Percentiles rank a stretch among this genome's conserved stretches.
These are phyloP conservation scores for Nitzschia palea DNA, from an alignment of 108 stramenopile genomes.

Conservation along the genomic window DNA sequence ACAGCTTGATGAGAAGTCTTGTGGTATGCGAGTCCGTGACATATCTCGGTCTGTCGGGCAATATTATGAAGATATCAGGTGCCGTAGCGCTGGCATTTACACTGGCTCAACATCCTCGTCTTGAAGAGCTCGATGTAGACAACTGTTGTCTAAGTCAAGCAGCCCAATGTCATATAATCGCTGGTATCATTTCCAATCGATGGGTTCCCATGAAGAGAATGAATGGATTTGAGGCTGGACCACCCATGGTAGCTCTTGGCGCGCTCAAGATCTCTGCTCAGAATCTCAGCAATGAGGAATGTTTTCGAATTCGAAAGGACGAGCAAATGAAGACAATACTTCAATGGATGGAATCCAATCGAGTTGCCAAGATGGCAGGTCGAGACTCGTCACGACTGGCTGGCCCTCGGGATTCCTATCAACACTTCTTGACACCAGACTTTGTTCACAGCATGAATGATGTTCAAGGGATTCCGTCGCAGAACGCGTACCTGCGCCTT, in stretches of 20 bases:
- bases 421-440: conserved; percentile 58
- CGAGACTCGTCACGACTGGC: conserved; percentile 9
- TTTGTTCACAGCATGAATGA: conserved; percentile 63
- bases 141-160: conserved; percentile 89
- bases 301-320: conserved; percentile 78
- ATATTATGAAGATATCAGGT: conserved; percentile 79
- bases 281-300: conserved; percentile 79
- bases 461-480: conserved; percentile 68
- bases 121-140: conserved; percentile 75
- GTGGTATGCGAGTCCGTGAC: conserved; percentile 83
- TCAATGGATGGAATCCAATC: conserved; percentile 83
- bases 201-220: conserved; percentile 88
- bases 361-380: conserved; percentile 38
- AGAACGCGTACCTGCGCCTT: conserved; percentile 82
- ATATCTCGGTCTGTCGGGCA: conserved; percentile 80
- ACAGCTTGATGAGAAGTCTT: conserved; percentile 80
- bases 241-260: conserved; percentile 86
- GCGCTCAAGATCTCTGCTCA: conserved; percentile 68
- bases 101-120: conserved; percentile 80
- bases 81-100: conserved; percentile 85
- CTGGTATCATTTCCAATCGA: conserved; percentile 85
- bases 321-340: conserved; percentile 86
- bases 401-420: conserved; percentile 9
- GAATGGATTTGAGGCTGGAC: conserved; percentile 78
- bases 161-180: conserved; percentile 85